Percentiles rank a stretch among this genome's conserved stretches.
Conservation (phyloP, 768 basidiomycete species). For the Leucosporidium yakuticum region DNA sequence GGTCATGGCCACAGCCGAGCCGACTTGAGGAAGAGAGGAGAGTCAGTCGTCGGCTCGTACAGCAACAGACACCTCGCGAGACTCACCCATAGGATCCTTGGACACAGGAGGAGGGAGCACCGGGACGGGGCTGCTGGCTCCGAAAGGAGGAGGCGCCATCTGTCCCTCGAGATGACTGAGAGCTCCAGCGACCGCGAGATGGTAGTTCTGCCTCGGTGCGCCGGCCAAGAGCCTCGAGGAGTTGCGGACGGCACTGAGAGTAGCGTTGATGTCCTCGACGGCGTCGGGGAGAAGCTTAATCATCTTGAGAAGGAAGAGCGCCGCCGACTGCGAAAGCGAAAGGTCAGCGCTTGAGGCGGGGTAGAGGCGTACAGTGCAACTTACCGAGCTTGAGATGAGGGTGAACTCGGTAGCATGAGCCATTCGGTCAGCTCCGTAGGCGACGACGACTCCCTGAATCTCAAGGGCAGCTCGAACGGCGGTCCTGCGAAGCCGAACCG, state of each 20-base stretch:
- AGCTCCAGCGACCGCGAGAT: background rate
- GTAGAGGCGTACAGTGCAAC: background rate
- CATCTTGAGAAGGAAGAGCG: slow-evolving; percentile 34
- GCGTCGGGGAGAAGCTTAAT: slow-evolving; percentile 27
- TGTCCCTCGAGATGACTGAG: slow-evolving; percentile 5
- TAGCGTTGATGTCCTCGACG: slow-evolving; percentile 4
- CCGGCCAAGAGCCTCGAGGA: slow-evolving; percentile 12
- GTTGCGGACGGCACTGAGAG: slow-evolving; percentile 20
- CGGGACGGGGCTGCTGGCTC: background rate
- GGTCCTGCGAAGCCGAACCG: too few species aligned
- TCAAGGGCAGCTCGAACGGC: slow-evolving; percentile 14
- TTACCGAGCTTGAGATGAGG: slow-evolving; percentile 17
- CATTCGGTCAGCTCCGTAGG: slow-evolving; percentile 19
- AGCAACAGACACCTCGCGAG: too few species aligned
- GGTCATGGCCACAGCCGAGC: background rate
- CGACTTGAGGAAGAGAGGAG: background rate
- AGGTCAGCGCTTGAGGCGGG: background rate
- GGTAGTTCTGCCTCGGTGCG: slow-evolving; percentile 16
- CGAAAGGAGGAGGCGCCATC: background rate
- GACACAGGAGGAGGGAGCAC: background rate
- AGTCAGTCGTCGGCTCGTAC: background rate
- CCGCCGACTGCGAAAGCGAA: slow-evolving; percentile 10
- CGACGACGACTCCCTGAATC: slow-evolving; percentile 9
- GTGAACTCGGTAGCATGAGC: slow-evolving; percentile 30
- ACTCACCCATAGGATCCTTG: background rate